These are phyloP conservation scores for Margaritispora aquatica DNA, from an alignment of 495 filamentous ascomycete genomes.

Conservation along the genomic window DNA sequence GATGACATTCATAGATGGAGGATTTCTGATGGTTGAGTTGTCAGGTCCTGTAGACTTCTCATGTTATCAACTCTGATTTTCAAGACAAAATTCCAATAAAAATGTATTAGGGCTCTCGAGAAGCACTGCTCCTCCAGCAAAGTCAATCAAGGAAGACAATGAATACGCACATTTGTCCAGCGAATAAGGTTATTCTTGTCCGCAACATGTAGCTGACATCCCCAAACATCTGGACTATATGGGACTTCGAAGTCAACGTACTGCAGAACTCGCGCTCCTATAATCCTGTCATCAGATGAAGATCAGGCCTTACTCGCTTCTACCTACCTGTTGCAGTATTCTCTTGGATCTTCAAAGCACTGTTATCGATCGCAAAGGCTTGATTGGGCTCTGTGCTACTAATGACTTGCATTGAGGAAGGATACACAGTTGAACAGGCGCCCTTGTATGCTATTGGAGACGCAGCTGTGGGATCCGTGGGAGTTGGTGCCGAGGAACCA, in stretches of 20 bases:
- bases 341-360: background rate
- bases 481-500: background rate
- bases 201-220: background rate
- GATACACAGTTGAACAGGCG: background rate
- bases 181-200: background rate
- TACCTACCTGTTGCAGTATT: background rate
- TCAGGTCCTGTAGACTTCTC: no score
- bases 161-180: background rate
- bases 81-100: no score
- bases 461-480: slow-evolving; percentile 4
- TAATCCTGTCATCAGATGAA: no score
- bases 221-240: background rate
- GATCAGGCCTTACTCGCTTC: no score
- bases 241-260: background rate
- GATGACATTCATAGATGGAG: background rate
- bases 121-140: no score
- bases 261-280: background rate
- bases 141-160: no score
- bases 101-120: no score
- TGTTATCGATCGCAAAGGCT: background rate
- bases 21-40: background rate
- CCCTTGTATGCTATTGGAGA: background rate
- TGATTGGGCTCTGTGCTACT: background rate
- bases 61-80: no score
- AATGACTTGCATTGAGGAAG: background rate